A percentile compares a stretch with the other conserved stretches of the same genome.
phyloP scores from a whole-genome alignment of 805 yeast genomes.

The Candida quercuum region DNA sequence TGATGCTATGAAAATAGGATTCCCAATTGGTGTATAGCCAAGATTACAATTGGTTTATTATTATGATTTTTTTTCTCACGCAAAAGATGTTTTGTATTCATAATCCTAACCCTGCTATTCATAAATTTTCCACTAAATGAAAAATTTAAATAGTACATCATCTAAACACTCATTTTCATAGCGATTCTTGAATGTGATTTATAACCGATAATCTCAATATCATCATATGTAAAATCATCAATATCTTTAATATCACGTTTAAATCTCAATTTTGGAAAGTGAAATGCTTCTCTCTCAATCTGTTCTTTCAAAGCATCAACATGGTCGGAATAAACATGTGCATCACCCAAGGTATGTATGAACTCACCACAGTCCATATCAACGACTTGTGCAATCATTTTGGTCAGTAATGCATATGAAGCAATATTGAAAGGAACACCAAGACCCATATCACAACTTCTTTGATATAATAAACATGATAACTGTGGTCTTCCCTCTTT shows the following conservation, averaged over 20 bases:
- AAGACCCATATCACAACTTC: conserved; percentile 99
- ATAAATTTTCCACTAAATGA: too few species aligned
- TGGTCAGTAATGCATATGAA: conserved; percentile 86
- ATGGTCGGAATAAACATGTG: conserved; percentile 92
- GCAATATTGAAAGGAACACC: conserved; percentile 99
- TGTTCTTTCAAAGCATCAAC: conserved; percentile 87
- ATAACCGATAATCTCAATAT: conserved; percentile 76
- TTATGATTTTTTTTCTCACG: too few species aligned
- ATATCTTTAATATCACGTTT: conserved; percentile 63
- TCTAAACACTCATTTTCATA: conserved; percentile 95
- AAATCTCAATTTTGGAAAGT: conserved; percentile 75
- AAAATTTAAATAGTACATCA: not conserved
- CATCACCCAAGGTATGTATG: conserved; percentile 93
- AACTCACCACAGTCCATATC: conserved; percentile 95
- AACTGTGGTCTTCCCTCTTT: conserved; percentile 55
- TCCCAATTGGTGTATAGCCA: not conserved
- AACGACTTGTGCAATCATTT: conserved; percentile 94
- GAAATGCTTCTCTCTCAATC: conserved; percentile 63
- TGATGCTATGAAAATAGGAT: conserved; percentile 8
- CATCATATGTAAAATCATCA: conserved; percentile 86
- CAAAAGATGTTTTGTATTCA: too few species aligned
- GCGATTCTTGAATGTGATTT: conserved; percentile 78
- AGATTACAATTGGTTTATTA: not conserved
- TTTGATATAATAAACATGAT: conserved; percentile 87
- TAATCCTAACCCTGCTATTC: too few species aligned